Conservation (phyloP, 1,284 basidiomycete genomes). For the Moesziomyces parantarcticus region DNA sequence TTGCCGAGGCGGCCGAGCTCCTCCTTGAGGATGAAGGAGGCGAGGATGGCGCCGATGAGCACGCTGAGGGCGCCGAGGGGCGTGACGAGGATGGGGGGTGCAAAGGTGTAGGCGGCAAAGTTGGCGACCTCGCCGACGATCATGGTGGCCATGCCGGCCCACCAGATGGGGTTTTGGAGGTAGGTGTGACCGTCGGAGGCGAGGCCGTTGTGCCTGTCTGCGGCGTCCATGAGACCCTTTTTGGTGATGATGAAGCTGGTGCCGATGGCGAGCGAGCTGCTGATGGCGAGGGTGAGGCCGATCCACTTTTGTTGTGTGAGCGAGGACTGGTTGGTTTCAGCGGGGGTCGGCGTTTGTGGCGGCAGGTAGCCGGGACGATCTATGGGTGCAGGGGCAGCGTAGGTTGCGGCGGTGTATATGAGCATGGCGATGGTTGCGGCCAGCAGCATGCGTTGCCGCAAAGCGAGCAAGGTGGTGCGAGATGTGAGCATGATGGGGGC, state of each 20-base stretch:
- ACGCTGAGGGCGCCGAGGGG: conserved; percentile 95
- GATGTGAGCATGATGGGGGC: neutral
- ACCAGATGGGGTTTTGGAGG: conserved; percentile 94
- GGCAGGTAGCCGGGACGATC: conserved; percentile 45
- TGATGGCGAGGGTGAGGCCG: conserved; percentile 64
- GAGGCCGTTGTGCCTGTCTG: conserved; percentile 59
- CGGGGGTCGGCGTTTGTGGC: conserved; percentile 32
- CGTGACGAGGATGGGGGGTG: conserved; percentile 95
- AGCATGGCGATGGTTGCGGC: conserved; percentile 28
- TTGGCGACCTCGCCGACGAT: conserved; percentile 79
- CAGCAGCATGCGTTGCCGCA: conserved; percentile 25
- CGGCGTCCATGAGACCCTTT: conserved; percentile 67
- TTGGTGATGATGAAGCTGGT: conserved; percentile 68
- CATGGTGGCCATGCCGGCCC: conserved; percentile 90
- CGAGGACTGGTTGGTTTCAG: conserved; percentile 38
- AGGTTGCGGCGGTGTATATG: conserved; percentile 14
- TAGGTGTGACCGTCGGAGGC: conserved; percentile 72
- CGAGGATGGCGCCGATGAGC: conserved; percentile 81
- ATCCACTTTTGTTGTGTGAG: conserved; percentile 66
- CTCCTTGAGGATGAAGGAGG: conserved; percentile 91
- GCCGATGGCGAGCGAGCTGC: conserved; percentile 65
- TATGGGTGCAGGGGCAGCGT: conserved; percentile 23
- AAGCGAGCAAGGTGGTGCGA: neutral
- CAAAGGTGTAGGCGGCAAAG: conserved; percentile 98
- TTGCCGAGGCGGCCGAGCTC: conserved; percentile 92